Percentiles rank a stretch among this genome's conserved stretches.
Conservation (phyloP, 257 asterid genomes). For the Lantana camara region DNA sequence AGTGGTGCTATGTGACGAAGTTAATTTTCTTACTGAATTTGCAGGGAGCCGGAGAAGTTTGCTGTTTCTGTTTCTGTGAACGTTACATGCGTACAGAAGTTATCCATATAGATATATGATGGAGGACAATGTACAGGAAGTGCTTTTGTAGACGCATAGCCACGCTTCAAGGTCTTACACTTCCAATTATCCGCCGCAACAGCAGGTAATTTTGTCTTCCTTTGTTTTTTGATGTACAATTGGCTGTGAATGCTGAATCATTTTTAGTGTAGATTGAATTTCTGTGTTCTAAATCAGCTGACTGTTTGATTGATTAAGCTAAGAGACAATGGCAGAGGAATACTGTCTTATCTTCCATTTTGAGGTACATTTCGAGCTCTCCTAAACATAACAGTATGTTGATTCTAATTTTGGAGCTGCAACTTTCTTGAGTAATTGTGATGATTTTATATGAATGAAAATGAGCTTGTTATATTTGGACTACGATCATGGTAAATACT, state of each 20-base stretch:
- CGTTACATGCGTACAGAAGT: background rate
- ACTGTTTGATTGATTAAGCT: conserved; percentile 46
- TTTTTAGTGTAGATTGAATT: conserved; percentile 6
- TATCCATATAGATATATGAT: conserved; percentile 27
- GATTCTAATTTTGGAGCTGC: conserved; percentile 5
- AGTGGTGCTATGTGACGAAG: no score
- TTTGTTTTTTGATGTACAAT: background rate
- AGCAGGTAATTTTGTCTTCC: conserved; percentile 42
- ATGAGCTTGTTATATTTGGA: conserved; percentile 19
- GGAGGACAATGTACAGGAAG: conserved; percentile 51
- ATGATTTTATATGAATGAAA: background rate
- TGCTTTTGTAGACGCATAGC: conserved; percentile 66
- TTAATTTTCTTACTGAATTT: no score
- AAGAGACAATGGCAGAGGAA: conserved; percentile 49
- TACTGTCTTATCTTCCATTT: conserved; percentile 63
- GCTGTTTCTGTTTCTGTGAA: no score
- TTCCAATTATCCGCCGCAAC: conserved; percentile 81
- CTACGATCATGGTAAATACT: background rate
- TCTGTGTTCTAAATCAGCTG: conserved; percentile 24
- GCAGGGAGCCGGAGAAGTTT: no score
- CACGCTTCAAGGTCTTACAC: conserved; percentile 77
- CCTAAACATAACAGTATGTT: conserved; percentile 8
- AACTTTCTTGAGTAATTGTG: conserved; percentile 17
- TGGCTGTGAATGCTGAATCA: conserved; percentile 8
- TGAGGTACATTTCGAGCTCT: conserved; percentile 79